Percentiles rank a stretch among this genome's conserved stretches.
Evolutionary conservation across 1,139 yeast species (phyloP).

Genomic region (Hansenula lynferdii): DNA sequence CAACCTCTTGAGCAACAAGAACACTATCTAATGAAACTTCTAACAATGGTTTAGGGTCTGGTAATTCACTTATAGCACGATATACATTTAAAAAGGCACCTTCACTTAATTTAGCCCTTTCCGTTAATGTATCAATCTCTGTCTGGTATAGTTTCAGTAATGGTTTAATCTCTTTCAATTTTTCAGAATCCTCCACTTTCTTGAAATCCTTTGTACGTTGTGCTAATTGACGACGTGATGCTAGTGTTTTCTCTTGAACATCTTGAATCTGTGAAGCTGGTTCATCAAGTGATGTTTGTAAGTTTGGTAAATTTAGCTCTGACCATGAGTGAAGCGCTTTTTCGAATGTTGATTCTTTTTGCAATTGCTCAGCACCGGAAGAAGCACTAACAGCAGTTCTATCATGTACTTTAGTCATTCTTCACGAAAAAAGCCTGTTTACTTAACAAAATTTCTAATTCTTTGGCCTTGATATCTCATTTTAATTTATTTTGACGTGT

Average conservation of each 20-base stretch:
- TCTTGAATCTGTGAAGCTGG: slow-evolving; percentile 72
- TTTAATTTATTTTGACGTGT: too few relatives aligned
- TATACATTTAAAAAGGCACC: slow-evolving; percentile 69
- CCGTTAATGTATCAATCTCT: slow-evolving; percentile 80
- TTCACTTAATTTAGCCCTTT: slow-evolving; percentile 72
- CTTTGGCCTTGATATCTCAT: too few relatives aligned
- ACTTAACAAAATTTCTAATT: too few relatives aligned
- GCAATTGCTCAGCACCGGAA: too few relatives aligned
- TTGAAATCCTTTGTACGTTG: slow-evolving; percentile 78
- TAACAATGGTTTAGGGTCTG: slow-evolving; percentile 84
- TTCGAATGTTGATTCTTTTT: slow-evolving; percentile 30
- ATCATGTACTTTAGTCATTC: too few relatives aligned
- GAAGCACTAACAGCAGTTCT: too few relatives aligned
- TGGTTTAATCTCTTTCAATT: slow-evolving; percentile 58
- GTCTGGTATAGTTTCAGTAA: slow-evolving; percentile 79
- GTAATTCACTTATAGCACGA: slow-evolving; percentile 78
- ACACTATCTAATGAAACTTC: slow-evolving; percentile 70
- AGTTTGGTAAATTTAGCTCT: slow-evolving; percentile 58
- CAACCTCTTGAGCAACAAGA: slow-evolving; percentile 51
- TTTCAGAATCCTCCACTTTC: slow-evolving; percentile 61
- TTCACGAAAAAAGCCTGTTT: too few relatives aligned
- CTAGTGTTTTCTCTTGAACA: slow-evolving; percentile 60
- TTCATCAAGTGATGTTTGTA: slow-evolving; percentile 70
- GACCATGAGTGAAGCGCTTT: slow-evolving; percentile 78
- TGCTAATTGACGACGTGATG: slow-evolving; percentile 73